These are phyloP conservation scores for Solanum aculeatissimum DNA, from an alignment of 305 asterid genomes.

Conservation along the genomic window DNA sequence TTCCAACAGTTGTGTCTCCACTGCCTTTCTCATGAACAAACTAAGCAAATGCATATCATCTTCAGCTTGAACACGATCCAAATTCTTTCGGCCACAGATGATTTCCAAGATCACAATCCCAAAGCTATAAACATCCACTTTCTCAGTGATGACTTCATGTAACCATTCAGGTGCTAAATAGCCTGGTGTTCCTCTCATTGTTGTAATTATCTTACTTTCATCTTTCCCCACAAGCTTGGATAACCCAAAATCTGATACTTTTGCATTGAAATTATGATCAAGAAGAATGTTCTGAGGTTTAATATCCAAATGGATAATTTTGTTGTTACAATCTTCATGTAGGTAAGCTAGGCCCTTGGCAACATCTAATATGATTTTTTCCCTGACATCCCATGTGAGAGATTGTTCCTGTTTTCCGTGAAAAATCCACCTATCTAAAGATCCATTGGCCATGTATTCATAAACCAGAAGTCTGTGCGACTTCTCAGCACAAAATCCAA, in stretches of 20 bases:
- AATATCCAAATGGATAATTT: conserved; percentile 14
- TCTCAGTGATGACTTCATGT: conserved; percentile 1
- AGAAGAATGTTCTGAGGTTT: too few relatives aligned
- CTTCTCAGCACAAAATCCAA: not conserved
- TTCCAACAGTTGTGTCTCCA: too few relatives aligned
- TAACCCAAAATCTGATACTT: conserved; percentile 13
- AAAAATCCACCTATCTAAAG: not conserved
- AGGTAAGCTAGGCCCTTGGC: conserved; percentile 11
- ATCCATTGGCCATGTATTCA: too few relatives aligned
- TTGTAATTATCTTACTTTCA: not conserved
- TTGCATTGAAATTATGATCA: conserved; percentile 9
- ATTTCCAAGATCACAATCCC: conserved; percentile 8
- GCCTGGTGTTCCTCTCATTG: conserved; percentile 10
- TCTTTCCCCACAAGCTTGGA: conserved; percentile 11
- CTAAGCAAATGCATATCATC: conserved; percentile 2
- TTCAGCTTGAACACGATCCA: not conserved
- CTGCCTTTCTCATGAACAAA: not conserved
- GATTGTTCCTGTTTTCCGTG: not conserved
- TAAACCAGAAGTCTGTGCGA: not conserved
- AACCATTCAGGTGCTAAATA: conserved; percentile 12
- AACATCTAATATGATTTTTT: not conserved
- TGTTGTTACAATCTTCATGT: conserved; percentile 16
- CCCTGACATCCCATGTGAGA: conserved; percentile 2
- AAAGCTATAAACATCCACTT: conserved; percentile 12
- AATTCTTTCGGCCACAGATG: not conserved